phyloP scores from a whole-genome alignment of 1,284 basidiomycete genomes.

The Apiotrichum siamense region DNA sequence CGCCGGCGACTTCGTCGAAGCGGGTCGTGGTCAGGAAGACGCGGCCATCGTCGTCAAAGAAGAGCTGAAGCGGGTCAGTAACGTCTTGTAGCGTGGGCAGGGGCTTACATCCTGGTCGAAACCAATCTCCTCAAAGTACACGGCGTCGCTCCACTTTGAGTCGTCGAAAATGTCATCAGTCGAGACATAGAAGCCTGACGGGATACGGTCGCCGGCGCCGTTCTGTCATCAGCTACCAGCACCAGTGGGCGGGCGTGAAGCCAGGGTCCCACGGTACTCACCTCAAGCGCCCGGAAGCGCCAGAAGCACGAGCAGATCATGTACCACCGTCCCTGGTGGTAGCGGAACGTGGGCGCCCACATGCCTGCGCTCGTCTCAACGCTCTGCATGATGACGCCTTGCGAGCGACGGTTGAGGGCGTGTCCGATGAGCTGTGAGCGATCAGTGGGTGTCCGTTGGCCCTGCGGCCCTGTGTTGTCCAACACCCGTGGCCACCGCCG shows the following conservation, averaged over 20 bases:
- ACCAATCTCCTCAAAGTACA: constrained; percentile 21
- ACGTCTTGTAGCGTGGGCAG: background rate
- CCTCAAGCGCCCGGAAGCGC: background rate
- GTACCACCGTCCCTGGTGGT: constrained; percentile 24
- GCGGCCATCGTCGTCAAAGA: constrained; percentile 22
- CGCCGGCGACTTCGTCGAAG: no score
- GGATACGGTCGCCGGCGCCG: no score
- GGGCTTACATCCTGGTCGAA: constrained; percentile 26
- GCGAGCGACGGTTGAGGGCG: constrained; percentile 21
- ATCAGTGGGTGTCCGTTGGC: no score
- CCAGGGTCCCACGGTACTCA: no score
- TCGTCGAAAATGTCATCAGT: constrained; percentile 28
- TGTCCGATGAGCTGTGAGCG: no score
- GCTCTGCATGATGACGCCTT: constrained; percentile 24
- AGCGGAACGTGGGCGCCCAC: constrained; percentile 26
- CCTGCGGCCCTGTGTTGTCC: no score
- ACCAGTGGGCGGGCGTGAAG: no score
- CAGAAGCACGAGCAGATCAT: constrained; percentile 12
- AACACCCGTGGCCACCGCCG: no score
- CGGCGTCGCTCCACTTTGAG: constrained; percentile 21
- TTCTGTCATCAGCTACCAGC: no score
- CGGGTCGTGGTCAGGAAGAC: constrained; percentile 8
- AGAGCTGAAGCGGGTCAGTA: constrained; percentile 9
- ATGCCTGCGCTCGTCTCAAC: constrained; percentile 21
- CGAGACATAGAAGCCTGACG: constrained; percentile 30